Evolutionary conservation across 2,329 filamentous ascomycete genomes (phyloP).

Genomic region (Fusarium udum): DNA sequence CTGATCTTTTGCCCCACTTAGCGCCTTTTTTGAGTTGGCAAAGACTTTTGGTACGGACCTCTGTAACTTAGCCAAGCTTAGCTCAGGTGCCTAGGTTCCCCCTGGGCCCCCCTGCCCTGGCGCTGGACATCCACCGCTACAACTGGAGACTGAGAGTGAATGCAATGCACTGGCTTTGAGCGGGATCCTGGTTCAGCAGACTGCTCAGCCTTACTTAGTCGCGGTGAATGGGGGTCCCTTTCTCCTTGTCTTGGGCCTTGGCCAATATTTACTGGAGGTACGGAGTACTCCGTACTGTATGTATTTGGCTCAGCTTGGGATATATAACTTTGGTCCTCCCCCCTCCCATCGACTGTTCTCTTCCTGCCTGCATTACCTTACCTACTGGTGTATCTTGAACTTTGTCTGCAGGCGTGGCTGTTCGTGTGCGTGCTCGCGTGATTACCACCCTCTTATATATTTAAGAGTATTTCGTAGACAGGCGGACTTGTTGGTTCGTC

Average conservation of each 20-base stretch:
- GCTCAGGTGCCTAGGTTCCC: conserved; percentile 33
- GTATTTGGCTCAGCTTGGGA: conserved; percentile 28
- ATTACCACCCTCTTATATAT: conserved; percentile 32
- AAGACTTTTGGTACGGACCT: too few relatives aligned
- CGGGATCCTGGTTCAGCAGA: conserved; percentile 36
- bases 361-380: conserved; percentile 15
- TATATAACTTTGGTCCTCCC: conserved; percentile 41
- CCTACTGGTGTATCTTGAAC: conserved; percentile 23
- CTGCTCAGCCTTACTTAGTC: conserved; percentile 45
- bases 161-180: conserved; percentile 19
- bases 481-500: conserved; percentile 19
- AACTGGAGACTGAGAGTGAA: neutral
- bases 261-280: conserved; percentile 34
- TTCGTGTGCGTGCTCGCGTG: conserved; percentile 41
- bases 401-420: conserved; percentile 33
- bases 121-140: conserved; percentile 38
- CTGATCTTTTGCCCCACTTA: too few relatives aligned
- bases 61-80: conserved; percentile 30
- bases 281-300: conserved; percentile 8
- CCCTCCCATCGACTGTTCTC: conserved; percentile 18
- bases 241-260: conserved; percentile 37
- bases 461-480: conserved; percentile 35
- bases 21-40: too few relatives aligned
- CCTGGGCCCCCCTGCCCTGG: conserved; percentile 28
- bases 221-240: conserved; percentile 29